phyloP scores from a whole-genome alignment of 306 rosid genomes.

The Begonia masoniana region DNA sequence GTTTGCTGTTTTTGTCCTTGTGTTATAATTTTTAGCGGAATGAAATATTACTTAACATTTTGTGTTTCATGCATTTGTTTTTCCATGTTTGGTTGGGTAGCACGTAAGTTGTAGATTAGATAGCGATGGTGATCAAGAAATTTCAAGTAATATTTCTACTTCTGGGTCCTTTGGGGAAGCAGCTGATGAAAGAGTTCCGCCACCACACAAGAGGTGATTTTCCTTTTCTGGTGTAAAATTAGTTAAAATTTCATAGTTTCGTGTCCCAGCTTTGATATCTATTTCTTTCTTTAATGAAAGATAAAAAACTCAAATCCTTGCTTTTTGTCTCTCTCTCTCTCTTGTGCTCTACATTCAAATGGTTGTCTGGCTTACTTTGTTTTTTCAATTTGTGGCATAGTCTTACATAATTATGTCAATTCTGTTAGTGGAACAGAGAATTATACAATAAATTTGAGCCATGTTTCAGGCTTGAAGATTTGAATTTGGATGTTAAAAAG shows the following conservation, averaged over 20 bases:
- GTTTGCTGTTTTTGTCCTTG: background rate
- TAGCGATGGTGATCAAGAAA: constrained; percentile 20
- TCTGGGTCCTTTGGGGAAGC: constrained; percentile 17
- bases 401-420: constrained; percentile 5
- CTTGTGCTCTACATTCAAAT: too few relatives aligned
- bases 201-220: constrained; percentile 32
- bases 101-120: constrained; percentile 22
- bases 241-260: too few relatives aligned
- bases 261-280: constrained; percentile 8
- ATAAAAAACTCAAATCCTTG: background rate
- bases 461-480: constrained; percentile 88
- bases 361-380: too few relatives aligned
- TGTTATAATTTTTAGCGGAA: background rate
- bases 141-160: constrained; percentile 20
- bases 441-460: constrained; percentile 72
- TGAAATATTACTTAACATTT: background rate
- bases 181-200: constrained; percentile 21
- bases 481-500: constrained; percentile 74
- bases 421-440: constrained; percentile 38
- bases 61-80: background rate
- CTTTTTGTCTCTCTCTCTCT: background rate
- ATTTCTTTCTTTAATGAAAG: background rate
- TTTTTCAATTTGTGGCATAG: too few relatives aligned
- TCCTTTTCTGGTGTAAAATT: background rate
- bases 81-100: constrained; percentile 14